phyloP scores from a whole-genome alignment of 352 stramenopile genomes.

The Albugo candida region DNA sequence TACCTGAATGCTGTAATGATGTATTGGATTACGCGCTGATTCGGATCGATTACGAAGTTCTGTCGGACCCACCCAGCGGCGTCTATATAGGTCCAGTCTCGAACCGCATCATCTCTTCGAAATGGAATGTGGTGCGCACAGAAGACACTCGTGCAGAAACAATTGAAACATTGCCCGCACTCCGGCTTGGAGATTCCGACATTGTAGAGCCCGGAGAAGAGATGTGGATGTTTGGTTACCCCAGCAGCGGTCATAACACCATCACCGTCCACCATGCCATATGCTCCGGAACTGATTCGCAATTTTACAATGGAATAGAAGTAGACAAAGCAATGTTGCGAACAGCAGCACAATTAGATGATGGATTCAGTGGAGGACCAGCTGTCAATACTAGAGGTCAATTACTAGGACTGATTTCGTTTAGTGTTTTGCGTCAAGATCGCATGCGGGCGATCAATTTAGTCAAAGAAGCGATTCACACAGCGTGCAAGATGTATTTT shows the following conservation, averaged over 20 bases:
- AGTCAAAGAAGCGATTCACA: constrained; percentile 71
- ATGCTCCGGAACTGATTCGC: constrained; percentile 72
- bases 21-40: constrained; percentile 68
- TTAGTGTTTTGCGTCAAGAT: constrained; percentile 69
- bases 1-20: constrained; percentile 68
- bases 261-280: constrained; percentile 80
- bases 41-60: constrained; percentile 66
- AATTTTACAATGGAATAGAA: constrained; percentile 69
- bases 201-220: constrained; percentile 77
- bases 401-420: constrained; percentile 68
- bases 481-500: constrained; percentile 12
- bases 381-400: constrained; percentile 72
- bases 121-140: constrained; percentile 66
- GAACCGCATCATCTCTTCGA: constrained; percentile 67
- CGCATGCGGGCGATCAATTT: constrained; percentile 78
- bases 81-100: constrained; percentile 77
- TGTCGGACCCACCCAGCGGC: constrained; percentile 68
- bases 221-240: constrained; percentile 84
- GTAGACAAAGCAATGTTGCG: constrained; percentile 75
- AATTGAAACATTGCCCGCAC: constrained; percentile 49
- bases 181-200: constrained; percentile 73
- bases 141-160: constrained; percentile 45
- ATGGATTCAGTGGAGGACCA: constrained; percentile 69
- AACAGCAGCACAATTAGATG: constrained; percentile 70
- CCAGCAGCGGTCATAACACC: constrained; percentile 74